Conservation (phyloP, 2,329 filamentous ascomycete genomes). For the Whalleya microplaca region DNA sequence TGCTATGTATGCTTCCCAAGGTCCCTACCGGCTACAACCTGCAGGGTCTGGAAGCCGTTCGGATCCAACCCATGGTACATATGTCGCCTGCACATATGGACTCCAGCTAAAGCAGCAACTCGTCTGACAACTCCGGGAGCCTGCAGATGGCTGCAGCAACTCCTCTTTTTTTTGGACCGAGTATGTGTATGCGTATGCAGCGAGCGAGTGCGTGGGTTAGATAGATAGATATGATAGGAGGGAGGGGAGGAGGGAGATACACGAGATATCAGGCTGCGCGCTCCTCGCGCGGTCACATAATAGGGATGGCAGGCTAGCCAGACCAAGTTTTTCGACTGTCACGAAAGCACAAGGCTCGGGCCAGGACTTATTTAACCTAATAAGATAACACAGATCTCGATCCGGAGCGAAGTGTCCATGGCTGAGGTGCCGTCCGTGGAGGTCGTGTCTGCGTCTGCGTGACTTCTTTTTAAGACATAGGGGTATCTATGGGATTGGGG, state of each 20-base stretch:
- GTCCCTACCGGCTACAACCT: background rate
- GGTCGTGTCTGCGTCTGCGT: background rate
- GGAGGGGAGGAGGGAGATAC: no score
- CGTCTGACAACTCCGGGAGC: background rate
- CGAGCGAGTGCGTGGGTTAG: background rate
- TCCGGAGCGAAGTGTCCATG: conserved; percentile 5
- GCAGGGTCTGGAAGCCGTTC: background rate
- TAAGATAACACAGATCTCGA: conserved; percentile 25
- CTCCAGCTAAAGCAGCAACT: background rate
- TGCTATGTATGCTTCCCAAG: background rate
- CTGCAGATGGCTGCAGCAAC: background rate
- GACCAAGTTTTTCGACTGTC: no score
- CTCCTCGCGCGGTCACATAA: no score
- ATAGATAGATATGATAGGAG: no score
- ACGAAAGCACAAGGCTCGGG: background rate
- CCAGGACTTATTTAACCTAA: background rate
- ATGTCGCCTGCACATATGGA: background rate
- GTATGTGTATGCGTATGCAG: background rate
- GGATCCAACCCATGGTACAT: background rate
- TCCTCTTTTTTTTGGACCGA: background rate
- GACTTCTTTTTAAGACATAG: background rate
- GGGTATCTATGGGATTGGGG: no score
- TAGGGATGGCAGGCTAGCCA: no score
- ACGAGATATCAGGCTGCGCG: no score
- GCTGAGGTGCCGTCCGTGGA: conserved; percentile 1